Conservation (phyloP, 1,284 basidiomycete genomes). For the Leccinum holopus region DNA sequence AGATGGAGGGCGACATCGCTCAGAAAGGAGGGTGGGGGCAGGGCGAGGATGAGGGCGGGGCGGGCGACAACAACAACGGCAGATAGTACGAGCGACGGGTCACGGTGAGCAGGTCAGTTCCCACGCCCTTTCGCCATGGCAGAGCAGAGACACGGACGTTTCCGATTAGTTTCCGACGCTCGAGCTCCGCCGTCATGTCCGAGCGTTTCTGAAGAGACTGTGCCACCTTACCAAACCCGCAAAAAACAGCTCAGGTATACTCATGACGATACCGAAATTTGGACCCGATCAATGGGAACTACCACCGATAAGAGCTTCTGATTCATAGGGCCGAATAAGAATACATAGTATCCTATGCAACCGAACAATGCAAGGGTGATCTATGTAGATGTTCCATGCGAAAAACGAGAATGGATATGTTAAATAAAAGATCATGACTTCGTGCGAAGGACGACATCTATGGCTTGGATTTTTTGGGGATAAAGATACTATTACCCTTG, state of each 20-base stretch:
- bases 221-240: slow-evolving; percentile 68
- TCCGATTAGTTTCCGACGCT: too few species aligned
- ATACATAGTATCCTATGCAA: slow-evolving; percentile 17
- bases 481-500: slow-evolving; percentile 46
- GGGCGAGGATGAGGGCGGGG: too few species aligned
- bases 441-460: slow-evolving; percentile 13
- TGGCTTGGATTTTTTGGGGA: slow-evolving; percentile 41
- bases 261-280: slow-evolving; percentile 80
- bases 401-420: neutral
- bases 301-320: slow-evolving; percentile 62
- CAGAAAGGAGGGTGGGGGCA: too few species aligned
- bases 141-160: too few species aligned
- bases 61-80: too few species aligned
- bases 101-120: too few species aligned
- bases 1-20: too few species aligned
- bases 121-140: too few species aligned
- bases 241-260: slow-evolving; percentile 62
- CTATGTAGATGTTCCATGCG: slow-evolving; percentile 9
- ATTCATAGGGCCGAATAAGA: slow-evolving; percentile 18
- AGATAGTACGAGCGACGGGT: too few species aligned
- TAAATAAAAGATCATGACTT: neutral
- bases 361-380: slow-evolving; percentile 8
- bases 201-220: too few species aligned
- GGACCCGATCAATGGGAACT: slow-evolving; percentile 84
- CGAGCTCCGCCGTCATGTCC: too few species aligned